Evolutionary conservation across 768 basidiomycete species (phyloP), one percentile per base, ranked within the genome.

Genomic region (Auricularia sp.): DNA sequence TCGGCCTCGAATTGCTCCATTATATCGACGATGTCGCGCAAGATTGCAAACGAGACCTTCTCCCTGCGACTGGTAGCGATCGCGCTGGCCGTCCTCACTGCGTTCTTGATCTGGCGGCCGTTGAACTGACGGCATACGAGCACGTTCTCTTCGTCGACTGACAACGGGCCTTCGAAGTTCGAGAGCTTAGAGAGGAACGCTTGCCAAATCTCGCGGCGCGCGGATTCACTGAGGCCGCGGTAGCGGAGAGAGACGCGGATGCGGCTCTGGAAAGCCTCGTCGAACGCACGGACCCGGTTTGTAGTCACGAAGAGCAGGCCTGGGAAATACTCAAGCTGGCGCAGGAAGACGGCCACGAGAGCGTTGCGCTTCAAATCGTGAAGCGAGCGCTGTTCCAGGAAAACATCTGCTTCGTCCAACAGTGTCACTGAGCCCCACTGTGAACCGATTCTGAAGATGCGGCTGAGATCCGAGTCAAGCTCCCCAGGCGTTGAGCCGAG

Each of bases 91-190:
- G 85, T 87, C 66, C 83, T 77, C 29, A 83, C 83, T 5, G 83
- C 84, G 67, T 88, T 87, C 81, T 86, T 88, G 70, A 87, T 87
- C 74, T 86, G 84, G 53, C 85, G 70, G 10, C 86, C 86, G 69
- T 87, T 87, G 65, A 87, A 76, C 53, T 80, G 76, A 66, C 81
- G 76, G 70, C 73, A 75, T 3, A 83, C 81, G 6, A 87, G 75
- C 54, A 75, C 72, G 36, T 69, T 72, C 47, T 85, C 76, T 65
- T 86, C 74, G 33, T 77, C 79, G 1, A 69, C 67, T 1, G 77
- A 74, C 36, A 86, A 70, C 1, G 71, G 71, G 7, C 72, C 68
- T 16, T 76, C 36, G 21, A 58, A 53, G 58, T 68, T 66, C 6
- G 51, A 47, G 63, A 67, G 59, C 67, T 82, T 83, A 39, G 68